A percentile compares a stretch with the other conserved stretches of the same genome.
Evolutionary conservation across 495 filamentous ascomycete species (phyloP).

Genomic region (Hypoxylon intermedium): DNA sequence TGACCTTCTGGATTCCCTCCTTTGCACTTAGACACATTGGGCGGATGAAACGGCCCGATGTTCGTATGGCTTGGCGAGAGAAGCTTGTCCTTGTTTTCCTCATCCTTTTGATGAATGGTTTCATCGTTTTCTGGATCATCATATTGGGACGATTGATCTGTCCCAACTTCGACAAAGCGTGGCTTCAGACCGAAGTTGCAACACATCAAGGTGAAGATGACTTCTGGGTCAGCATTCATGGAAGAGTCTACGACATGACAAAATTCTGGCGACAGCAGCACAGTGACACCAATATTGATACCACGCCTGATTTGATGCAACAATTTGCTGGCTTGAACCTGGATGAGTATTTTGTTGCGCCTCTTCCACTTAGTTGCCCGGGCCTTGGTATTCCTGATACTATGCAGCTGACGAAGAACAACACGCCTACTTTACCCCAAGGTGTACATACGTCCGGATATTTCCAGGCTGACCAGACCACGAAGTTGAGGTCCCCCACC

Average conservation of each 20-base stretch:
- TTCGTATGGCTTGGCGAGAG: constrained; percentile 96
- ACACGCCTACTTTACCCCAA: constrained; percentile 58
- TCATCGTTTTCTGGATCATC: constrained; percentile 92
- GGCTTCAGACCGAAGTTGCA: constrained; percentile 74
- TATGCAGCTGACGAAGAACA: constrained; percentile 66
- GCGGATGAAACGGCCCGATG: constrained; percentile 96
- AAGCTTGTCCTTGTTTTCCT: constrained; percentile 83
- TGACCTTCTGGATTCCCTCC: constrained; percentile 96
- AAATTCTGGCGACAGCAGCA: constrained; percentile 87
- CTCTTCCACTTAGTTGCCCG: constrained; percentile 75
- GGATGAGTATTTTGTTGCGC: constrained; percentile 83
- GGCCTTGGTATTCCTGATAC: constrained; percentile 64
- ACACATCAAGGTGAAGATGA: constrained; percentile 74
- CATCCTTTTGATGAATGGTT: constrained; percentile 82
- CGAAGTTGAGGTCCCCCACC: constrained; percentile 63
- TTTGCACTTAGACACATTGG: constrained; percentile 80
- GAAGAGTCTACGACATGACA: constrained; percentile 88
- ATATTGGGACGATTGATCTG: constrained; percentile 84
- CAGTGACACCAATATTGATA: constrained; percentile 69
- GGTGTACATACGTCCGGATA: constrained; percentile 76
- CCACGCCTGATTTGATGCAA: constrained; percentile 71
- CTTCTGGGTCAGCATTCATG: constrained; percentile 88
- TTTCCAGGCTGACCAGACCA: constrained; percentile 57
- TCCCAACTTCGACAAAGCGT: constrained; percentile 90
- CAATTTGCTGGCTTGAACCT: constrained; percentile 78